Percentiles rank a stretch among this genome's conserved stretches.
Conservation (phyloP, 2,329 filamentous ascomycete genomes). For the Acephala macrosclerotiorum region DNA sequence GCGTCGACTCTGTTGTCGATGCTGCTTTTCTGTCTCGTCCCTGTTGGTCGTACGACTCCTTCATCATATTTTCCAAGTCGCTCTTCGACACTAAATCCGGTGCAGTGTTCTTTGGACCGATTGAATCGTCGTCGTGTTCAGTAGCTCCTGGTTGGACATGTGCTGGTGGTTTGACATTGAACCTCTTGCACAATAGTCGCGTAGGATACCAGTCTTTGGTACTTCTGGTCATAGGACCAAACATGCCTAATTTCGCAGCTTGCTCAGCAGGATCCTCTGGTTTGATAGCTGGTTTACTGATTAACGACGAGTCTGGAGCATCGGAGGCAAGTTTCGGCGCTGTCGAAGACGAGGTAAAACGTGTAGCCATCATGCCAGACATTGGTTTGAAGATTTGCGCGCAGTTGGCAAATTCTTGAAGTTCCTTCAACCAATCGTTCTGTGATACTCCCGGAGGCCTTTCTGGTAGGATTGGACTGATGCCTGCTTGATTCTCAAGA, state of each 20-base stretch:
- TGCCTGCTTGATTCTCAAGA: constrained; percentile 77
- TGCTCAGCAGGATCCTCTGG: constrained; percentile 80
- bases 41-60: constrained; percentile 48
- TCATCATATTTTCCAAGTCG: constrained; percentile 62
- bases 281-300: constrained; percentile 60
- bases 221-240: constrained; percentile 83
- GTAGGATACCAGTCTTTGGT: constrained; percentile 78
- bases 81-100: constrained; percentile 60
- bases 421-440: constrained; percentile 82
- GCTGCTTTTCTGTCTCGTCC: constrained; percentile 18
- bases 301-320: constrained; percentile 46
- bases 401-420: constrained; percentile 75
- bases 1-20: neutral
- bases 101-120: constrained; percentile 34
- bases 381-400: constrained; percentile 89
- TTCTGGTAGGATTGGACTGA: constrained; percentile 64
- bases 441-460: constrained; percentile 52
- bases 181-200: constrained; percentile 89
- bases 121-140: constrained; percentile 43
- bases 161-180: constrained; percentile 82
- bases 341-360: constrained; percentile 80
- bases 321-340: constrained; percentile 50
- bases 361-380: constrained; percentile 89
- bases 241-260: constrained; percentile 91
- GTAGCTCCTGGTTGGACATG: constrained; percentile 65